phyloP scores from a whole-genome alignment of 2,329 filamentous ascomycete genomes.

The Aspergillaceae sp. region DNA sequence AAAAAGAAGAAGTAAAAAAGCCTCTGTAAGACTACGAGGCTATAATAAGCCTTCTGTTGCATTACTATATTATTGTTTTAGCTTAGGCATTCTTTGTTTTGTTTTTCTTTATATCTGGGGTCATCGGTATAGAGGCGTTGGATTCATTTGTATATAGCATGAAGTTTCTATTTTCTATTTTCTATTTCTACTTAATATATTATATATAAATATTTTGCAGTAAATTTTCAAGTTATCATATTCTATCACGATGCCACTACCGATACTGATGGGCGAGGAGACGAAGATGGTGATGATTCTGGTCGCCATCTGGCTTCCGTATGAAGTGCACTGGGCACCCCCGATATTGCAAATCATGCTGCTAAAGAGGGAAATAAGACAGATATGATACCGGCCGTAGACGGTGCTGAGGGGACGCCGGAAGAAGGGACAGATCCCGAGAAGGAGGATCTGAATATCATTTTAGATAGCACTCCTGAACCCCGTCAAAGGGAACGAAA shows the following conservation, averaged over 20 bases:
- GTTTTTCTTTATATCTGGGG: no score
- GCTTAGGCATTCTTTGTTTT: no score
- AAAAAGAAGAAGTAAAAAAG: no score
- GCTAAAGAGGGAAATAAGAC: conserved; percentile 41
- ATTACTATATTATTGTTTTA: no score
- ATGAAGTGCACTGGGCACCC: conserved; percentile 41
- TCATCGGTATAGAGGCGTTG: no score
- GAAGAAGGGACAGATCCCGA: conserved; percentile 45
- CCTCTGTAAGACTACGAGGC: no score
- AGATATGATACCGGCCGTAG: conserved; percentile 47
- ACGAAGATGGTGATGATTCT: conserved; percentile 47
- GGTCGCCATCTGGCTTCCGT: conserved; percentile 42
- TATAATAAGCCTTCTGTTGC: no score
- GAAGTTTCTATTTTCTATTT: no score
- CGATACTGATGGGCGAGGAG: conserved; percentile 43
- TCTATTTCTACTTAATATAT: no score
- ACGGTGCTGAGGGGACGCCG: conserved; percentile 47
- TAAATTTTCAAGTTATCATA: conserved; percentile 43
- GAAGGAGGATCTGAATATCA: conserved; percentile 36
- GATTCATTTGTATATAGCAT: no score
- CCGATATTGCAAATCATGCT: conserved; percentile 45
- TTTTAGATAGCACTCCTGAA: no score
- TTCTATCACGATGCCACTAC: conserved; percentile 46
- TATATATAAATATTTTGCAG: no score
- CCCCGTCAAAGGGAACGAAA: not conserved